Evolutionary conservation across 257 asterid genomes (phyloP), one percentile per base, ranked within the genome.

Genomic region (Cinchona pubescens): DNA sequence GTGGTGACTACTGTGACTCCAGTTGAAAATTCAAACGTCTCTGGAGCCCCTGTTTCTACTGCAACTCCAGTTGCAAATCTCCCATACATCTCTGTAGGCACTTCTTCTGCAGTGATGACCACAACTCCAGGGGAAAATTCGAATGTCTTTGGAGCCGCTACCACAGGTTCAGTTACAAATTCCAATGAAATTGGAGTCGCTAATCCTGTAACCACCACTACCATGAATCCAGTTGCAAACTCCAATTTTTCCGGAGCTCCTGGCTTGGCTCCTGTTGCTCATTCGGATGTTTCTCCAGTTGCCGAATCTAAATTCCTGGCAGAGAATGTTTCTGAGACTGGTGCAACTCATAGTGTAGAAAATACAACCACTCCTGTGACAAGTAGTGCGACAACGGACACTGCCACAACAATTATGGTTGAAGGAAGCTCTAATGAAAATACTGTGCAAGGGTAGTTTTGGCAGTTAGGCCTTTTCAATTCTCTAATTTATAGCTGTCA

Each of bases 381-480:
- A 13, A 72, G 42, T 42, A 48, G 75, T 19, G 38, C 77, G 27
- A 66, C 71, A 43, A 51, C 25, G 2, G 16, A 18, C 62, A 37
- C 79, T 30, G 69, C 25, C 51, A 8, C 46, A 63, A 67, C 32
- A 65, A 27, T 6, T 11, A 11, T 27, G 64, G 18, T 58, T 27
- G 30, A 11, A 58, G 73, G n/a, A 49, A 72, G 32, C 69, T 48
- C 76, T n/a, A 76, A 43, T 55, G 66, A 78, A 63, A 72, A 62
- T 30, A 40, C 25, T 45, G 79, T 76, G 55, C 76, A 70, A 67
- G 83, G 67, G 32, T 74, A 76, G 79, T 19, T 23, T 51, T 69
- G 38, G 27, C 14, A 61, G 69, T 37, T 69, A 46, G 60, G 16
- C 27, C 19, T 59, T 29, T 59, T 27, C 3, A 0, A 0, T 27